These are phyloP conservation scores for Boletus barrowsii DNA, from an alignment of 768 basidiomycete species.

Conservation along the genomic window DNA sequence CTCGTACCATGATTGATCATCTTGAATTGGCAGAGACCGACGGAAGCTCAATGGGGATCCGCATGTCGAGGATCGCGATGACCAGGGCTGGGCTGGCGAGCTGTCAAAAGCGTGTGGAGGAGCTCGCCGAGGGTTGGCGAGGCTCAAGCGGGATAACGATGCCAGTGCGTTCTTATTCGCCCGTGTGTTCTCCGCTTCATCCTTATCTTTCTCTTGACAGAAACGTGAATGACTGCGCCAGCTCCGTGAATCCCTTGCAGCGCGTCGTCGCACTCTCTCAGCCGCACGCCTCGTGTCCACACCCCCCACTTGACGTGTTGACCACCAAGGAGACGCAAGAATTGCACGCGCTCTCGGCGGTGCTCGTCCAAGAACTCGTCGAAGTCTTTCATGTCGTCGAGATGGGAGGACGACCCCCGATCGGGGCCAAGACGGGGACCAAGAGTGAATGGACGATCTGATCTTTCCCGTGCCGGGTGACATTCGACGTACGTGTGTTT, in stretches of 20 bases:
- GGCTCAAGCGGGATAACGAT: conserved; percentile 58
- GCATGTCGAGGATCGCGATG: conserved; percentile 63
- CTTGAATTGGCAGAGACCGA: too few relatives aligned
- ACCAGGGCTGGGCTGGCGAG: conserved; percentile 49
- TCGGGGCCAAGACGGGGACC: conserved; percentile 71
- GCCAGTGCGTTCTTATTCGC: conserved; percentile 41
- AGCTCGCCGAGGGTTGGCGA: conserved; percentile 47
- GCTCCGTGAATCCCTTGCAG: conserved; percentile 58
- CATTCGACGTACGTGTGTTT: too few relatives aligned
- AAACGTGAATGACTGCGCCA: conserved; percentile 59
- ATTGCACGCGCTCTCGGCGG: conserved; percentile 46
- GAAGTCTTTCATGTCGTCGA: conserved; percentile 84
- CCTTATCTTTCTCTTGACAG: conserved; percentile 31
- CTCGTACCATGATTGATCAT: too few relatives aligned
- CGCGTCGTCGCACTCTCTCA: conserved; percentile 63
- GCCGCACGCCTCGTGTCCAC: conserved; percentile 46
- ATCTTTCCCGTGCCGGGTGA: too few relatives aligned
- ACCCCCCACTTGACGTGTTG: conserved; percentile 20
- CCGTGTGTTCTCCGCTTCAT: neutral
- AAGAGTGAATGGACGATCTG: conserved; percentile 82
- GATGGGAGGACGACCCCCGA: conserved; percentile 71
- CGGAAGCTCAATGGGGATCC: too few relatives aligned
- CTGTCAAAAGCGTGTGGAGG: conserved; percentile 51
- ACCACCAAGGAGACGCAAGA: conserved; percentile 45
- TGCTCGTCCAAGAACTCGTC: conserved; percentile 76